Evolutionary conservation across 441 rosid species (phyloP).

Genomic region (Biscutella auriculata): DNA sequence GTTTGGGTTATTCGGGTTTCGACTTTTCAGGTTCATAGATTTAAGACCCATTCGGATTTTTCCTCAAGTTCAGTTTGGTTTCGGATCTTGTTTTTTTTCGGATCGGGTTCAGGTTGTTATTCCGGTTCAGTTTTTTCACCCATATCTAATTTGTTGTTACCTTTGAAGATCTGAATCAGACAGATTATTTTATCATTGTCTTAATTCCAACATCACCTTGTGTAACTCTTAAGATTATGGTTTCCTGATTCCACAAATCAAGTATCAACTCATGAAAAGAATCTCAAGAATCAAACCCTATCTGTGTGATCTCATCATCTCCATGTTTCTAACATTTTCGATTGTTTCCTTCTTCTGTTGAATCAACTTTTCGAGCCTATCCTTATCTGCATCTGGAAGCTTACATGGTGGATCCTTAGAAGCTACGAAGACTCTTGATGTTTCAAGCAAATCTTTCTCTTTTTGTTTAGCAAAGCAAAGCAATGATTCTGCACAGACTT

Average conservation of each 20-base stretch:
- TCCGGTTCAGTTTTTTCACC: no score
- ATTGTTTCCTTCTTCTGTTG: constrained; percentile 33
- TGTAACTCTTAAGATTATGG: constrained; percentile 1
- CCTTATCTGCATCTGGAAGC: constrained; percentile 28
- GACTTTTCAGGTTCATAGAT: no score
- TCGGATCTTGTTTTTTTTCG: no score
- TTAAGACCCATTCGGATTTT: no score
- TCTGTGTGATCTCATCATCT: constrained; percentile 13
- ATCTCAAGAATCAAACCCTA: no score
- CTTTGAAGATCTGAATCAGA: not conserved
- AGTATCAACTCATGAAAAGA: constrained; percentile 1
- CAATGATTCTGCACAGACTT: constrained; percentile 55
- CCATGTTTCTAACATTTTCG: constrained; percentile 32
- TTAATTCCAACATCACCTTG: not conserved
- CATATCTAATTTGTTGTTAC: no score
- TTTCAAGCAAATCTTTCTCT: constrained; percentile 40
- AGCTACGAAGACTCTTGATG: constrained; percentile 27
- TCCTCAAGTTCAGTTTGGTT: no score
- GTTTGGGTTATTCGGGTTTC: no score
- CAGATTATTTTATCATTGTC: not conserved
- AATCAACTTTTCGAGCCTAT: constrained; percentile 26
- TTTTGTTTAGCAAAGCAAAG: constrained; percentile 63
- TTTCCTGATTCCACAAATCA: constrained; percentile 1
- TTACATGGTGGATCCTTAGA: constrained; percentile 41
- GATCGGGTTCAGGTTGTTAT: no score